phyloP scores from a whole-genome alignment of 305 asterid genomes.

The Rubia balearica region DNA sequence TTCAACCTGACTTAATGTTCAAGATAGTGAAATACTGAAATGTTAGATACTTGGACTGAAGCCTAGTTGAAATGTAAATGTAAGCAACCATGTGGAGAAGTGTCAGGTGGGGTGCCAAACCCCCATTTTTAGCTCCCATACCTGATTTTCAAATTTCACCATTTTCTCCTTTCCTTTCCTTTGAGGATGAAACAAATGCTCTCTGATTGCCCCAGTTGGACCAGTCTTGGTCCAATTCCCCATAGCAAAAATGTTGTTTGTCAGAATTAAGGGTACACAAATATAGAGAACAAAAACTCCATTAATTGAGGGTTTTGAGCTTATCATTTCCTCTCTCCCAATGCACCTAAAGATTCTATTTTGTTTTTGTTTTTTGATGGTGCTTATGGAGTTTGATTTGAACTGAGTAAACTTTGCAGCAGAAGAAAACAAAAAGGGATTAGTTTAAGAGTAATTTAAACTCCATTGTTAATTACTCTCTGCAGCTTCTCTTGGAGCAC shows the following conservation, averaged over 20 bases:
- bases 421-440: slow-evolving; percentile 57
- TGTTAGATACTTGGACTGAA: too few species aligned
- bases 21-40: background rate
- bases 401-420: slow-evolving; percentile 34
- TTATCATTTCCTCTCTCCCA: slow-evolving; percentile 40
- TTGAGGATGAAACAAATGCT: slow-evolving; percentile 8
- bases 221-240: slow-evolving; percentile 79
- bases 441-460: slow-evolving; percentile 31
- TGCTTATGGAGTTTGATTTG: background rate
- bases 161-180: background rate
- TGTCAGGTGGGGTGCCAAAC: slow-evolving; percentile 6
- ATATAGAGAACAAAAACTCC: slow-evolving; percentile 21
- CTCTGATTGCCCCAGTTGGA: slow-evolving; percentile 40
- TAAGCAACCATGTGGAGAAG: slow-evolving; percentile 6
- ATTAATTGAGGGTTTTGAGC: slow-evolving; percentile 11
- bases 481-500: slow-evolving; percentile 53
- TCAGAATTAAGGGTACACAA: slow-evolving; percentile 44
- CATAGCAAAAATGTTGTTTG: slow-evolving; percentile 42
- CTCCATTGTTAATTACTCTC: slow-evolving; percentile 37
- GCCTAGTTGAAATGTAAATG: too few species aligned
- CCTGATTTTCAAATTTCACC: background rate
- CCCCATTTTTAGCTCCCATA: background rate
- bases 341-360: slow-evolving; percentile 23
- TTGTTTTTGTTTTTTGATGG: background rate
- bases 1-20: too few species aligned